Percentiles rank a stretch among this genome's conserved stretches.
Conservation (phyloP, 2,329 filamentous ascomycete genomes). For the Ramularia collo-cygni region DNA sequence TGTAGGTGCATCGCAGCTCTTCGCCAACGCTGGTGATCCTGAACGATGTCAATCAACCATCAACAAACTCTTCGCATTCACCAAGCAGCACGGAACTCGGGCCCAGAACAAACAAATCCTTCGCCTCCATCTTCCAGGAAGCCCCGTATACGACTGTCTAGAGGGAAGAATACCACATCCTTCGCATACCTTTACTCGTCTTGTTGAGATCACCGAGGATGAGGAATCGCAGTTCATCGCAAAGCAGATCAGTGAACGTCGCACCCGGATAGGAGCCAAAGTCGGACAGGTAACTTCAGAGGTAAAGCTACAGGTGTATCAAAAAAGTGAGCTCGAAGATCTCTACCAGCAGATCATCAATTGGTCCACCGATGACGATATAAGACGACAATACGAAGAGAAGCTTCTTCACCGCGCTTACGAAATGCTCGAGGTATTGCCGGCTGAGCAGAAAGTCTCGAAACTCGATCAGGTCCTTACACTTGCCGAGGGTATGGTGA, state of each 20-base stretch:
- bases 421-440: conserved; percentile 65
- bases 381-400: conserved; percentile 80
- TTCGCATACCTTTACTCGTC: conserved; percentile 68
- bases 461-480: conserved; percentile 69
- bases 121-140: conserved; percentile 68
- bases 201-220: conserved; percentile 75
- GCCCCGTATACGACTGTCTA: conserved; percentile 71
- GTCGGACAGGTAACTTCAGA: conserved; percentile 77
- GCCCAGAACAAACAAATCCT: conserved; percentile 70
- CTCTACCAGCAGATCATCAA: conserved; percentile 80
- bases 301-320: conserved; percentile 78
- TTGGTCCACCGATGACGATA: conserved; percentile 81
- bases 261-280: conserved; percentile 78
- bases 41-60: conserved; percentile 57
- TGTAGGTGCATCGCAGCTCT: conserved; percentile 67
- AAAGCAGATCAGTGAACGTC: conserved; percentile 77
- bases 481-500: conserved; percentile 85
- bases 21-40: conserved; percentile 56
- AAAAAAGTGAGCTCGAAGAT: conserved; percentile 67
- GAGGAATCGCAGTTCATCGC: conserved; percentile 89
- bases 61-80: conserved; percentile 72
- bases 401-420: conserved; percentile 77
- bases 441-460: conserved; percentile 57
- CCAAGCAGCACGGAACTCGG: conserved; percentile 63
- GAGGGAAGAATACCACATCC: conserved; percentile 80